Percentiles rank a stretch among this genome's conserved stretches.
phyloP scores from a whole-genome alignment of 345 rosid genomes.

The Eucalyptus erythrocorys region DNA sequence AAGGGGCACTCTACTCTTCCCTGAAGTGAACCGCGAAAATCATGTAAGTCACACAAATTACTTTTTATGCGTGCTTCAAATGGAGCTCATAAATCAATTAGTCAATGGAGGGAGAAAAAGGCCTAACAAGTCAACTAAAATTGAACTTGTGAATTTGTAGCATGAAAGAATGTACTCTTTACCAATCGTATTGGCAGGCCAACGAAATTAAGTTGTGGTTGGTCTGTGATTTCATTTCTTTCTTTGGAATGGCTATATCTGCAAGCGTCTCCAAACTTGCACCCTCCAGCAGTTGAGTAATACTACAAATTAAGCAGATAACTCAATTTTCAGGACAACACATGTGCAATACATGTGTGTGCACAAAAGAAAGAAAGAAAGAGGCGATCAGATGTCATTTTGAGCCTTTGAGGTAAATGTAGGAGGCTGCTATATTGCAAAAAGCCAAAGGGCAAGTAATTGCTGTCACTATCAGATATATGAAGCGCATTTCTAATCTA shows the following conservation, averaged over 20 bases:
- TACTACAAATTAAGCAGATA: conserved; percentile 2
- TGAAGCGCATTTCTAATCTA: neutral
- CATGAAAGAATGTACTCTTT: neutral
- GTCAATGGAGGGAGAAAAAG: neutral
- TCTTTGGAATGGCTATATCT: conserved; percentile 9
- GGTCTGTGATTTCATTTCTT: neutral
- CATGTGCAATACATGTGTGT: neutral
- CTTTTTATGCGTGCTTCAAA: neutral
- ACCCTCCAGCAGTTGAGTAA: conserved; percentile 7
- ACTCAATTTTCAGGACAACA: neutral
- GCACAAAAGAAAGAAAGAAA: neutral
- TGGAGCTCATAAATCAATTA: neutral
- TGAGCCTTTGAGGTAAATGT: neutral
- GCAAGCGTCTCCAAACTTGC: conserved; percentile 14
- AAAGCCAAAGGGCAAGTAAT: neutral
- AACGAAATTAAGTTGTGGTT: neutral
- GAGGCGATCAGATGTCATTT: neutral
- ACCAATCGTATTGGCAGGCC: conserved; percentile 4
- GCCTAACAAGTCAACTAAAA: neutral
- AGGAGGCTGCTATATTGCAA: neutral
- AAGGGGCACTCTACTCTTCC: conserved; percentile 33
- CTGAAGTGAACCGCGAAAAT: conserved; percentile 9
- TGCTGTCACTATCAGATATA: neutral
- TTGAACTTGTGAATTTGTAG: neutral
- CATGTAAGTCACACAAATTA: neutral